Conservation (phyloP, 768 basidiomycete species). For the Heimioporus sp. region DNA sequence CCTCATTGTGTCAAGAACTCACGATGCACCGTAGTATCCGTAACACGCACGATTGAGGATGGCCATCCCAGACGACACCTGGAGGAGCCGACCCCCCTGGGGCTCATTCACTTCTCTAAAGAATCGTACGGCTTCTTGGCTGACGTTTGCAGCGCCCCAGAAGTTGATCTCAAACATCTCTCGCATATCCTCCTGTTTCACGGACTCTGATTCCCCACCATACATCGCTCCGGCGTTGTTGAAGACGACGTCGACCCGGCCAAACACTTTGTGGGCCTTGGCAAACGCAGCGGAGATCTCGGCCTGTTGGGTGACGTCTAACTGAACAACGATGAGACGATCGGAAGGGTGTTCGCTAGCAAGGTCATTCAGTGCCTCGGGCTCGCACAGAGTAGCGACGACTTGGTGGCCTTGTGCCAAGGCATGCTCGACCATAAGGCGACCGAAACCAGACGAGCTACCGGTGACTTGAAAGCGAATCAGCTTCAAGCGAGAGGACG, state of each 20-base stretch:
- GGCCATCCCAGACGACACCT: constrained; percentile 30
- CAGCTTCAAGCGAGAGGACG: background rate
- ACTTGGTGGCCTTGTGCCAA: constrained; percentile 36
- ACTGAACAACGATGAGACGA: constrained; percentile 21
- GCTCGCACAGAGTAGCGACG: constrained; percentile 44
- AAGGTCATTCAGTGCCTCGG: constrained; percentile 32
- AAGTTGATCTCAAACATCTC: constrained; percentile 36
- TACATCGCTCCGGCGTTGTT: constrained; percentile 35
- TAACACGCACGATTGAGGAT: constrained; percentile 6
- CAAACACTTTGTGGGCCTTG: constrained; percentile 29
- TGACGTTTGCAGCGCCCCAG: constrained; percentile 18
- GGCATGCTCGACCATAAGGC: constrained; percentile 29
- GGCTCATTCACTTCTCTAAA: constrained; percentile 39
- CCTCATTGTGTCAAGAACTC: background rate
- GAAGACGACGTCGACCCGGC: constrained; percentile 37
- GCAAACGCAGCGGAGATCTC: constrained; percentile 30
- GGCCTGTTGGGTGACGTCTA: constrained; percentile 29
- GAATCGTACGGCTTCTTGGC: constrained; percentile 29
- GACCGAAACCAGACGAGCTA: constrained; percentile 40
- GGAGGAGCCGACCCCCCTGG: constrained; percentile 35
- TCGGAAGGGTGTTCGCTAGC: constrained; percentile 21
- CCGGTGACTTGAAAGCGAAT: constrained; percentile 35
- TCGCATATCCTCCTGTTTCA: constrained; percentile 30
- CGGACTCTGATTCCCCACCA: constrained; percentile 34
- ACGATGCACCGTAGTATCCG: constrained; percentile 29